These are phyloP conservation scores for Vicia faba DNA, from an alignment of 306 rosid genomes.

Conservation along the genomic window DNA sequence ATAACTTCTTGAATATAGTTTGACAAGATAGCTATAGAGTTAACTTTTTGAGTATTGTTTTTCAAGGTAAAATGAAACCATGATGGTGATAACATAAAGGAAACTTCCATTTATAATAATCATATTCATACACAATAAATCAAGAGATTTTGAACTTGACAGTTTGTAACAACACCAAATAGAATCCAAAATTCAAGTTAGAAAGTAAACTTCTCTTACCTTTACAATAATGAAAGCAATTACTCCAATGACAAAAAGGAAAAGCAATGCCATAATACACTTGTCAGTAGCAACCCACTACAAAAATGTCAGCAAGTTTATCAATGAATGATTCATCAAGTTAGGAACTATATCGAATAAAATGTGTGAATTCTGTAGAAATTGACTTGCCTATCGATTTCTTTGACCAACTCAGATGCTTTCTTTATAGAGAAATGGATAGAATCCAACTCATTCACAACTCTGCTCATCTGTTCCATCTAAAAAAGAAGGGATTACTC, in stretches of 20 bases:
- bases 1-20: too few relatives aligned
- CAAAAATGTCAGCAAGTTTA: conserved; percentile 27
- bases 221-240: conserved; percentile 81
- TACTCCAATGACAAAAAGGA: conserved; percentile 82
- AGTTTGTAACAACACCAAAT: too few relatives aligned
- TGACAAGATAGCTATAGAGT: too few relatives aligned
- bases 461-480: conserved; percentile 98
- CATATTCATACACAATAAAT: too few relatives aligned
- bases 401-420: conserved; percentile 92
- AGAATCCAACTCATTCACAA: conserved; percentile 91
- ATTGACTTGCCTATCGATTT: conserved; percentile 96
- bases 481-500: conserved; percentile 46
- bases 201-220: conserved; percentile 53
- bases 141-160: too few relatives aligned
- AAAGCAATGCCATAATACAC: conserved; percentile 78
- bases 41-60: too few relatives aligned
- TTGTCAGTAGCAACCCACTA: conserved; percentile 86
- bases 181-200: too few relatives aligned
- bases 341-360: conserved; percentile 23
- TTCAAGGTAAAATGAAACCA: conserved; percentile 5
- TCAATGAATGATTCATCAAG: conserved; percentile 17
- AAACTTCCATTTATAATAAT: too few relatives aligned
- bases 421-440: conserved; percentile 92
- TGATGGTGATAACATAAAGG: neutral
- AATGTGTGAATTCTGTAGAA: conserved; percentile 52